Base-by-base conservation (phyloP, 768 basidiomycete genomes). In the Rhodotorula sphaerocarpa region DNA sequence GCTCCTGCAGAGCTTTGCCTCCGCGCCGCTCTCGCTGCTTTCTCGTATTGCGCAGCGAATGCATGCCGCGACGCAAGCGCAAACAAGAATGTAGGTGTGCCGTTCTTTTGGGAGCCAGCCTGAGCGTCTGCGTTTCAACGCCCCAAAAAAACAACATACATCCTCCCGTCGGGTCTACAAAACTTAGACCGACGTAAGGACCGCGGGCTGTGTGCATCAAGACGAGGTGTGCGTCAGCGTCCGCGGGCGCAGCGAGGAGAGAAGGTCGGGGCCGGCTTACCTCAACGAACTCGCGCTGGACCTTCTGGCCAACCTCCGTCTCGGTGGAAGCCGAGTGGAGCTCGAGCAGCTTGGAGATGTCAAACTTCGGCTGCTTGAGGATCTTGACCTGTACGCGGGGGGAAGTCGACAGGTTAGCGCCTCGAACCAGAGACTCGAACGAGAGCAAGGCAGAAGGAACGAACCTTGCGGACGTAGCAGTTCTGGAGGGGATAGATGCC, bases 401-500 rank as follows among this genome's bases (percentile, higher is more conserved):
- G 16, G 51, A 7, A 23, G 20, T 2, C 14, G 33, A 14, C 10
- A n/a, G n/a, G n/a, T n/a, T n/a, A n/a, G 27, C 3, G 28, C 23
- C 7, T 5, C 16, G 42, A 16, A 42, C 6, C 6, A 42, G 42
- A 16, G 23, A 21, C 16, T 7, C 42, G 42, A 42, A 42, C 15
- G 42, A 16, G 42, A 21, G 16, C 36, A 16, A 39, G 16, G 36
- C 9, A 39, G 36, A 39, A 14, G n/a, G n/a, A n/a, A 28, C 39
- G 39, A 27, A 42, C 92, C 82, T 99, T 97, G 79, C 95, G 87
- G 74, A 97, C 83, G 80, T 91, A 93, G 75, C 96, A 92, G 77
- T 97, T 97, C 82, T 97, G 92, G 75, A 99, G 79, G 72, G 95
- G 95, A 81, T 92, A 99, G 80, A 97, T 97, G 77, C 86, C 87